phyloP scores from a whole-genome alignment of 306 rosid species.

The Glycyrrhiza uralensis region DNA sequence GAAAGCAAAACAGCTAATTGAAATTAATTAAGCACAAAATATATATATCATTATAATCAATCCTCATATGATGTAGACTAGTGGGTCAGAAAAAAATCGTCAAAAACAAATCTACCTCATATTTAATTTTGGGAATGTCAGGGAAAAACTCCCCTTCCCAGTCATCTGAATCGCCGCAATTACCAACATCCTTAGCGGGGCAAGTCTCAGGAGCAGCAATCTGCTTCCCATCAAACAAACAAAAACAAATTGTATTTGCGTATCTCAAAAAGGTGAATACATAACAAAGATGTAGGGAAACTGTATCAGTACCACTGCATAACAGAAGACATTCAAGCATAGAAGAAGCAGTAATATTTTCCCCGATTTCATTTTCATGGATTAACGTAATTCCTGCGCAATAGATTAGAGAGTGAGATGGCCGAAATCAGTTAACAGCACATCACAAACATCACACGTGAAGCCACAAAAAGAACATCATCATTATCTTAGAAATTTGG shows the following conservation, averaged over 20 bases:
- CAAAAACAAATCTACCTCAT: slow-evolving; percentile 53
- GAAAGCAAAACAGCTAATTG: neutral
- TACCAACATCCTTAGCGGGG: slow-evolving; percentile 49
- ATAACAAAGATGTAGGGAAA: neutral
- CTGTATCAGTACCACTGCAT: slow-evolving; percentile 49
- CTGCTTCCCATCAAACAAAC: slow-evolving; percentile 34
- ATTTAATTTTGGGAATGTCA: slow-evolving; percentile 65
- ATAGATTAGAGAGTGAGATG: neutral
- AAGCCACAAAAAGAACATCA: neutral
- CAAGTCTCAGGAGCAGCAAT: slow-evolving; percentile 59
- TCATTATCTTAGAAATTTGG: neutral
- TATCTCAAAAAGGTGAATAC: neutral
- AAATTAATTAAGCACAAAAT: neutral
- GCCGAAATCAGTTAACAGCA: neutral
- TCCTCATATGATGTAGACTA: neutral
- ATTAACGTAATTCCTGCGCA: slow-evolving; percentile 28
- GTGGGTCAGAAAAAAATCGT: neutral
- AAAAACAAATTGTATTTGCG: neutral
- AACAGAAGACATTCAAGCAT: slow-evolving; percentile 36
- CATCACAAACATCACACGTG: neutral
- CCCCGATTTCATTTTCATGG: slow-evolving; percentile 48
- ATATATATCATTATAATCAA: neutral
- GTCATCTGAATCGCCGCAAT: slow-evolving; percentile 51
- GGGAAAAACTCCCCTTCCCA: slow-evolving; percentile 93
- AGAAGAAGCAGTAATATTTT: slow-evolving; percentile 42